Base-by-base conservation (phyloP, 1,284 basidiomycete species). In the Ceratobasidium sp. region DNA sequence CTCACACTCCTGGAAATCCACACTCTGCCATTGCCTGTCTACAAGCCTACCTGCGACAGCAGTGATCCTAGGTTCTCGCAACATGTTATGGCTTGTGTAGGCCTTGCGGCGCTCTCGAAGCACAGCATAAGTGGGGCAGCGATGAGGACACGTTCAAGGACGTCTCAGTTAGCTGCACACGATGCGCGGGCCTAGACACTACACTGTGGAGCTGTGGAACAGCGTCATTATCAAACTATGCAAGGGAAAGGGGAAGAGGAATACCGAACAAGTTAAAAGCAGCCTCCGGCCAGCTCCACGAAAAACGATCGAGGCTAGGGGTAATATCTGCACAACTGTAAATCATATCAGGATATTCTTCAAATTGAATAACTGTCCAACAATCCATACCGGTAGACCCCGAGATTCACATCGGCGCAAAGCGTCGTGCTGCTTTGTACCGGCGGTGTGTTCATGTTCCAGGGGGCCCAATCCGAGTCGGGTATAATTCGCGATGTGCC, bases 121-220 rank as follows among this genome's bases (percentile, higher is more conserved):
- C 54, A 70, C 66, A 58, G 66, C 66, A 55, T 54, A 4, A 44
- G 58, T 38, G 58, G 58, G 58, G 58, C 32, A 49, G 28, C 21
- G 63, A 69, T 38, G 64, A n/a, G 32, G 41, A 35, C 28, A 50
- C 16, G 49, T 23, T 23, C 54, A 23, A 52, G 49, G 32, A 26
- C 49, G 32, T 55, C 50, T 28, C 28, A 54, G 23, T 43, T 57
- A 30, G 41, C 54, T 28, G 23, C 23, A 38, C 66, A 70, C 52
- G 54, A 58, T 58, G 66, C 66, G 43, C 26, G 66, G n/a, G 66
- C 58, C 66, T 70, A 70, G 66, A 50, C 64, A 55, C 35, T 35
- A 4, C 11, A 50, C 54, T 58, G 66, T 70, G 66, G 66, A 70
- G 66, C 66, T 21, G 47, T 44, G 43, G 41, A 67, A 13, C 18